phyloP scores from a whole-genome alignment of 805 yeast species.

The Schizosaccharomyces japonicus region DNA sequence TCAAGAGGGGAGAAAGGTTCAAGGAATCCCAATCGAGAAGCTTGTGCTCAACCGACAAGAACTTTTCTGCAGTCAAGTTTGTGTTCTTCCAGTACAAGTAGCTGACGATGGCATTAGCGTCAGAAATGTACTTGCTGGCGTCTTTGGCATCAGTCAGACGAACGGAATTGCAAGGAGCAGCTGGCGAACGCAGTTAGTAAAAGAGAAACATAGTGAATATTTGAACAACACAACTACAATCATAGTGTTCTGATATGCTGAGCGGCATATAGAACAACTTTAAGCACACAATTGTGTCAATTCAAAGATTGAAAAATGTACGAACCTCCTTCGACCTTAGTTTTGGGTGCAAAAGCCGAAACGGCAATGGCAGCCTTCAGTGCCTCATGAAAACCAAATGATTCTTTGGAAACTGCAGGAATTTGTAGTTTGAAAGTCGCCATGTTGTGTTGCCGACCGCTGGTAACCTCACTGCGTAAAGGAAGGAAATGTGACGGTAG shows the following conservation, averaged over 20 bases:
- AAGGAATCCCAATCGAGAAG: slow-evolving; percentile 1
- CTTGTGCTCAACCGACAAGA: not conserved
- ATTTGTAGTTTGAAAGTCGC: not conserved
- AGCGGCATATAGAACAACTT: not conserved
- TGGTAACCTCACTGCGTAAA: too few relatives aligned
- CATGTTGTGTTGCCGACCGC: not conserved
- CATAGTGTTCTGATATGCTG: too few relatives aligned
- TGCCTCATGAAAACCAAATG: not conserved
- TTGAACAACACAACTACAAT: too few relatives aligned
- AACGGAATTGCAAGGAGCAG: not conserved
- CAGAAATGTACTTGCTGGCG: not conserved
- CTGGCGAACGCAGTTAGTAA: not conserved
- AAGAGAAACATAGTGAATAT: too few relatives aligned
- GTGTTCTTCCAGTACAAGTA: not conserved
- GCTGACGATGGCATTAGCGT: not conserved
- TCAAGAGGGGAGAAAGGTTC: not conserved
- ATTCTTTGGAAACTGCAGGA: not conserved
- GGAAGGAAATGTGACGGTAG: too few relatives aligned
- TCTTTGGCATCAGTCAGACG: not conserved
- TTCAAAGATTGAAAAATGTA: too few relatives aligned
- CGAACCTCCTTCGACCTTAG: not conserved
- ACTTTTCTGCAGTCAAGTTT: not conserved
- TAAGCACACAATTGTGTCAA: not conserved
- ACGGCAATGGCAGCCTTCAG: not conserved
- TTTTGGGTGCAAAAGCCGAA: not conserved